A percentile compares a stretch with the other conserved stretches of the same genome.
These are phyloP conservation scores for Diatrype stigma DNA, from an alignment of 2,329 filamentous ascomycete genomes.

Conservation along the genomic window DNA sequence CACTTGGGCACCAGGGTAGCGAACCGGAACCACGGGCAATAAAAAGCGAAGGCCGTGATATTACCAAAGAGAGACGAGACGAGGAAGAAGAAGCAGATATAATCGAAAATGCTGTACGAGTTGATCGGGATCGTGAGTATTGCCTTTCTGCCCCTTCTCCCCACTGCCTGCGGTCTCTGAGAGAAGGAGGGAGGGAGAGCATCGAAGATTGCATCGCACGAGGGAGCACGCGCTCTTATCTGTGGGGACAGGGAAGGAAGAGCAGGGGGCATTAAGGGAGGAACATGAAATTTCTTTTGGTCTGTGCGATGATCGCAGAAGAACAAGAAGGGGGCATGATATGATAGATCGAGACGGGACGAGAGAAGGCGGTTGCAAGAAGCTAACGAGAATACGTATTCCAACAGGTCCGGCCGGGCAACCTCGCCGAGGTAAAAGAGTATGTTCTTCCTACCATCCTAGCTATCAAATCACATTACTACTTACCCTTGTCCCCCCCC, in stretches of 20 bases:
- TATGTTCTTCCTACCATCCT: conserved; percentile 52
- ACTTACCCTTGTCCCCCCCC: no score
- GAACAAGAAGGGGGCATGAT: background rate
- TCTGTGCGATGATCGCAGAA: background rate
- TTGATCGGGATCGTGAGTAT: conserved; percentile 83
- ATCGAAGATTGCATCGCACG: no score
- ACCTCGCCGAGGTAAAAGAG: conserved; percentile 91
- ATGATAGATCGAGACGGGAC: no score
- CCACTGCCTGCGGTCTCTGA: background rate
- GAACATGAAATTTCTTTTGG: no score
- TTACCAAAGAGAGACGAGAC: conserved; percentile 3
- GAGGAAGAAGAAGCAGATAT: conserved; percentile 12
- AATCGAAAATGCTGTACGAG: conserved; percentile 82
- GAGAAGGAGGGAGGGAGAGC: no score
- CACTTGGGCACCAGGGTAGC: no score
- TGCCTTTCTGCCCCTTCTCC: background rate
- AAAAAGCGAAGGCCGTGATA: background rate
- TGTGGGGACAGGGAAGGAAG: no score
- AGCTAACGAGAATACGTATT: conserved; percentile 2
- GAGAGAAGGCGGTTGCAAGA: background rate
- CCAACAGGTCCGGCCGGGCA: conserved; percentile 82
- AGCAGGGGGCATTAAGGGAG: no score
- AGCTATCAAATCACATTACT: no score
- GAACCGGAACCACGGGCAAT: no score
- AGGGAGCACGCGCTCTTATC: no score